Percentiles rank a stretch among this genome's conserved stretches.
Evolutionary conservation across 2,329 filamentous ascomycete genomes (phyloP).

Genomic region (Elsinoe fawcettii): DNA sequence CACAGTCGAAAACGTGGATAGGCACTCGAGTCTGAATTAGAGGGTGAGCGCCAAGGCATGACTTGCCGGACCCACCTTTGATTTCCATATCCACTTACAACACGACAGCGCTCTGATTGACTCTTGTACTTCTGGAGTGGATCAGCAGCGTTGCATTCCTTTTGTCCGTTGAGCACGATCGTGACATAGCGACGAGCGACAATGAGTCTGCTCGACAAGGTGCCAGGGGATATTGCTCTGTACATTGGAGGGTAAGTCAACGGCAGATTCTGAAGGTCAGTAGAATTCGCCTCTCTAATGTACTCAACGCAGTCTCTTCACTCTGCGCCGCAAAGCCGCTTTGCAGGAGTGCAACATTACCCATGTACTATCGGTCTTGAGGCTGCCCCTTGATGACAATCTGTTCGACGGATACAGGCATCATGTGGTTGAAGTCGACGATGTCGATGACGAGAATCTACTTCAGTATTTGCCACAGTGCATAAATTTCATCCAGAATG

Average conservation of each 20-base stretch:
- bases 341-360: conserved; percentile 71
- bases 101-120: background rate
- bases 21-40: too few species aligned
- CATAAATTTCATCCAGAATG: conserved; percentile 76
- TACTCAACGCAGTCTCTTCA: conserved; percentile 58
- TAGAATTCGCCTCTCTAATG: background rate
- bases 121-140: background rate
- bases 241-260: conserved; percentile 68
- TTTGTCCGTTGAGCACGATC: background rate
- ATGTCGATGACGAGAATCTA: conserved; percentile 82
- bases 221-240: conserved; percentile 62
- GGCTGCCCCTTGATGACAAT: conserved; percentile 49
- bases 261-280: background rate
- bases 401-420: conserved; percentile 60
- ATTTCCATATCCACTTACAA: background rate
- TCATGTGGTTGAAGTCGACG: conserved; percentile 76
- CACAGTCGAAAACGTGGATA: too few species aligned
- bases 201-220: conserved; percentile 57
- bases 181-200: background rate
- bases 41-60: background rate
- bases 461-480: conserved; percentile 70
- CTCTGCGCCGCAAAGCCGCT: conserved; percentile 62
- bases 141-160: conserved; percentile 2
- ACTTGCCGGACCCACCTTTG: background rate
- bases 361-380: conserved; percentile 79